Percentiles rank a stretch among this genome's conserved stretches.
Evolutionary conservation across 108 stramenopile species (phyloP).

Genomic region (Nitzschia sp.): DNA sequence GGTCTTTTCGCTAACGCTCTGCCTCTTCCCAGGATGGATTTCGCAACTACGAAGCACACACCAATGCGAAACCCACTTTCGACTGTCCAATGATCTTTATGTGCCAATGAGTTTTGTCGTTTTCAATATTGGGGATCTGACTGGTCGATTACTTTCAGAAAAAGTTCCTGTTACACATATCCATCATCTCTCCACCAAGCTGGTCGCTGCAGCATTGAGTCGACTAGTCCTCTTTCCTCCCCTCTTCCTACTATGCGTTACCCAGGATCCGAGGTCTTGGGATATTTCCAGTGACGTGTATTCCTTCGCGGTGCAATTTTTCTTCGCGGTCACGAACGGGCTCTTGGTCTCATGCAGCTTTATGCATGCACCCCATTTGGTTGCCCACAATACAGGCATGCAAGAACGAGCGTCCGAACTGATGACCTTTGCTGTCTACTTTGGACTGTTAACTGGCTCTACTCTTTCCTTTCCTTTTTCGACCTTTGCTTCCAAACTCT

Average conservation of each 20-base stretch:
- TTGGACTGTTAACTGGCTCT: constrained; percentile 52
- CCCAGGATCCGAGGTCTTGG: background rate
- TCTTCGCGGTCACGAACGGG: constrained; percentile 53
- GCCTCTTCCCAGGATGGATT: constrained; percentile 55
- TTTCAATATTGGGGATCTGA: constrained; percentile 57
- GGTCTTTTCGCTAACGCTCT: constrained; percentile 51
- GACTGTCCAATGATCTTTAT: constrained; percentile 56
- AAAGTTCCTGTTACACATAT: constrained; percentile 19
- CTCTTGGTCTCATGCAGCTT: constrained; percentile 37
- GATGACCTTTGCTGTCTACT: constrained; percentile 42
- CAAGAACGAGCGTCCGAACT: constrained; percentile 47
- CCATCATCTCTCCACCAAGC: constrained; percentile 13
- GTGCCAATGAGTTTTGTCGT: constrained; percentile 49
- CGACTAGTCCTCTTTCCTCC: constrained; percentile 36
- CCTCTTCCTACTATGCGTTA: constrained; percentile 34
- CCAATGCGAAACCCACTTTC: constrained; percentile 33
- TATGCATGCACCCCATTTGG: constrained; percentile 35
- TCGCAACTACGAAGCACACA: constrained; percentile 38
- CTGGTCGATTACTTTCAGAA: constrained; percentile 36
- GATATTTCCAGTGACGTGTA: constrained; percentile 42
- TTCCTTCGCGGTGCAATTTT: constrained; percentile 32
- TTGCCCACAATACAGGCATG: constrained; percentile 5
- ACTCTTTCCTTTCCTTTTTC: constrained; percentile 40
- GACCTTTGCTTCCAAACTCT: constrained; percentile 14
- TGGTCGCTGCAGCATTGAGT: constrained; percentile 26